Evolutionary conservation across 169 alveolate species (phyloP), one percentile per base, ranked within the genome.

Genomic region (Eimeria tenella): DNA sequence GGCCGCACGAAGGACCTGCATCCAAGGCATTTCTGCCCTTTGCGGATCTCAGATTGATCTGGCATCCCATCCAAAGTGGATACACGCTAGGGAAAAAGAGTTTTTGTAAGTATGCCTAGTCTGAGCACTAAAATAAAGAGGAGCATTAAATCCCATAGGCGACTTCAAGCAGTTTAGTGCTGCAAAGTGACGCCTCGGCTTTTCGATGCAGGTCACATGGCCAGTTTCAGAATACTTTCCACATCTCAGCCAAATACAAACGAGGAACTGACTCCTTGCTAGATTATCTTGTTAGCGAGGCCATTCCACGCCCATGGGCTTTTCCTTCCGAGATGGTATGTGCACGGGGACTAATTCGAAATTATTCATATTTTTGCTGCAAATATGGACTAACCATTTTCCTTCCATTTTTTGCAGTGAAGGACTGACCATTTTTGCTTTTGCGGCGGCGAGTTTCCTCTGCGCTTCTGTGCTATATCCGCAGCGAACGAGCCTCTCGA

Each of bases 221-320:
- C n/a, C 94, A 93, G 58, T 97, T 97, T 71, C 96, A 93, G 82
- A 95, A 94, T 71, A 94, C 96, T 23, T 97, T 97, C 88, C 96
- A 96, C 88, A 95, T 96, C 42, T 96, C 98, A 50, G 98, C 98
- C 17, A 97, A 97, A 79, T 93, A 97, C 86, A 91, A 94, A 23
- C 95, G 96, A 74, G 98, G 98, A 7, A 70, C 96, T 42, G 95
- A 94, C n/a, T 95, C 93, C 53, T 58, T 97, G 21, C 21, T 96
- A 62, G 95, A 96, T 25, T 95, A 95, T 84, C 96, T 97, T 50
- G 77, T 94, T 62, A 60, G 89, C 62, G 75, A 70, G 89, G 94
- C 98, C 13, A 96, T 90, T 86, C 96, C 97, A 23, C 96, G 96
- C 42, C 94, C 91, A 55, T 97, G 98, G 98, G 93, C 94, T 21